Evolutionary conservation across 805 yeast species (phyloP).

Genomic region (Yamadazyma scolyti): DNA sequence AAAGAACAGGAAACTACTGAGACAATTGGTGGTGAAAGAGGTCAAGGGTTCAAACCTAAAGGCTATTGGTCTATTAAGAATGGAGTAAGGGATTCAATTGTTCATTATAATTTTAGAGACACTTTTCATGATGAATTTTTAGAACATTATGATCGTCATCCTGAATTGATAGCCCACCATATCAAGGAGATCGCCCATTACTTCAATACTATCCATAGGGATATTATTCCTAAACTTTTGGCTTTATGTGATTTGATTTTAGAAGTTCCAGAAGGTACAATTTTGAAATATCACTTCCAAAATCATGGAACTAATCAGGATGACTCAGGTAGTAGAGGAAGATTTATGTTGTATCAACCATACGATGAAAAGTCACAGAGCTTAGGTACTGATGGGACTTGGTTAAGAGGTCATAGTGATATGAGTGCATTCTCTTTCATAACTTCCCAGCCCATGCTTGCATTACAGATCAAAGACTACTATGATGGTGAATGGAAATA

Average conservation of each 20-base stretch:
- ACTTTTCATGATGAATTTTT: conserved; percentile 32
- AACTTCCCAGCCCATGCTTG: conserved; percentile 37
- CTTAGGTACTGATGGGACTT: conserved; percentile 31
- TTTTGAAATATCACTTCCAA: conserved; percentile 35
- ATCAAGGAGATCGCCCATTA: conserved; percentile 37
- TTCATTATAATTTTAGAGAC: conserved; percentile 41
- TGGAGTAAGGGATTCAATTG: conserved; percentile 42
- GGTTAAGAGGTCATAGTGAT: conserved; percentile 49
- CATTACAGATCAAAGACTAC: conserved; percentile 37
- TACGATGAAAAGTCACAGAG: conserved; percentile 22
- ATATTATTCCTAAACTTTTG: conserved; percentile 32
- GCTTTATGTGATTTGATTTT: conserved; percentile 42
- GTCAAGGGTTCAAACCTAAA: conserved; percentile 45
- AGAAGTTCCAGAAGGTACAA: conserved; percentile 45
- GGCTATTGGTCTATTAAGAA: conserved; percentile 47
- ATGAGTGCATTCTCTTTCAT: conserved; percentile 38
- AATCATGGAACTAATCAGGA: conserved; percentile 30
- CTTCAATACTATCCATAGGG: conserved; percentile 32
- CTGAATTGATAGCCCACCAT: conserved; percentile 37
- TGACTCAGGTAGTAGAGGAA: conserved; percentile 20
- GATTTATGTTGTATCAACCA: conserved; percentile 25
- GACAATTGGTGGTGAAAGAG: conserved; percentile 43
- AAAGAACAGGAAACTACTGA: conserved; percentile 23
- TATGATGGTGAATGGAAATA: conserved; percentile 36
- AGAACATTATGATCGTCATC: conserved; percentile 25